Base-by-base conservation (phyloP, 2,329 filamentous ascomycete species). In the Xylaria hypoxylon region DNA sequence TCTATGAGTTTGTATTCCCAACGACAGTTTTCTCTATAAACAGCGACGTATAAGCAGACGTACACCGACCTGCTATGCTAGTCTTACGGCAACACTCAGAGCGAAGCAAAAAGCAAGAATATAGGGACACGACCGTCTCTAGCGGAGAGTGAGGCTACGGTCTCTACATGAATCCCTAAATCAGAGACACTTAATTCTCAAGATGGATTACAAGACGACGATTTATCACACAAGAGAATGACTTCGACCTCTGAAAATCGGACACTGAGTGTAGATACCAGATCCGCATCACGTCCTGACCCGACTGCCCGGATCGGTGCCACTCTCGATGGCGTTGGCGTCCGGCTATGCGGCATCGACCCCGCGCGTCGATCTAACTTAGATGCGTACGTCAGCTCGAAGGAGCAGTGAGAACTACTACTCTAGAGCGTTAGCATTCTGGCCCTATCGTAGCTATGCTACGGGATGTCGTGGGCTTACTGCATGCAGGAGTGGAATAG, bases 341-440 rank as follows among this genome's bases (percentile, higher is more conserved):
- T 45, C 55, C 38, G 55, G 56, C 31, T 19, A 31, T 42, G n/a
- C 26, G 33, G 51, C 33, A 56, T 38, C 50, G 17, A 57, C 33
- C 11, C 45, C 42, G 19, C 38, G n/a, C 38, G 5, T 40, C 45
- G 26, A 47, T 5, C 24, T 47, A 19, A n/a, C 26, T 53, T 35
- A 48, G 51, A 11, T 26, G 19, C 38, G 11, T 15, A 40, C 17
- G 15, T 26, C 22, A 45, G 15, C 26, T 11, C 1, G 26, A 62
- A 55, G 19, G 38, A 35, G 11, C 17, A 26, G 42, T 35, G 3
- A 52, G 35, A 38, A 38, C 35, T 8, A 8, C 28, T 38, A 15
- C 35, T 38, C 35, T 38, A 38, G 35, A 33, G 31, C 5, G 26
- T 35, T 22, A 2, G 6, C n/a, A 19, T 10, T 19, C 17, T 11